These are phyloP conservation scores for Corylus avellana DNA, from an alignment of 306 rosid species.

Conservation along the genomic window DNA sequence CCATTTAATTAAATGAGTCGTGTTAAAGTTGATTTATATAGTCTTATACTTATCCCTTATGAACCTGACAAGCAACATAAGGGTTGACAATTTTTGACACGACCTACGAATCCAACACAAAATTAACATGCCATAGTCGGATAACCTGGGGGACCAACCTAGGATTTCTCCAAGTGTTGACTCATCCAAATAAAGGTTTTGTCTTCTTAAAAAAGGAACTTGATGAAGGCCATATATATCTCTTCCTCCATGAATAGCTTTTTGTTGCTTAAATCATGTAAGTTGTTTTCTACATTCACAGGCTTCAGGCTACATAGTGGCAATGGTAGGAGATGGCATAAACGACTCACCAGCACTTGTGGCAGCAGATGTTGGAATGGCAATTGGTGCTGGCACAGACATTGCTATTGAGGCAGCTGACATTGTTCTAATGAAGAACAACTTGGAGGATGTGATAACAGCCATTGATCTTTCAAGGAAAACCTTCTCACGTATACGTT, in stretches of 20 bases:
- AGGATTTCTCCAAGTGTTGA: no score
- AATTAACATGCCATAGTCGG: not conserved
- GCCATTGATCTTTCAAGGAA: constrained; percentile 76
- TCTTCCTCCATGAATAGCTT: not conserved
- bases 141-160: no score
- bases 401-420: constrained; percentile 94
- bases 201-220: not conserved
- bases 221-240: not conserved
- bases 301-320: constrained; percentile 57
- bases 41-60: no score
- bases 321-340: constrained; percentile 92
- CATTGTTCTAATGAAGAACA: constrained; percentile 79
- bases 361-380: constrained; percentile 84
- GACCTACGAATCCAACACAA: no score
- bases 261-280: not conserved
- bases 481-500: constrained; percentile 61
- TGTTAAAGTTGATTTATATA: no score
- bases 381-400: constrained; percentile 86
- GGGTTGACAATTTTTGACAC: no score
- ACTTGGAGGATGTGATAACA: constrained; percentile 73
- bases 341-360: constrained; percentile 88
- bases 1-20: no score
- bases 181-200: not conserved
- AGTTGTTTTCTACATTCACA: constrained; percentile 18
- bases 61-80: no score